phyloP scores from a whole-genome alignment of 2,329 filamentous ascomycete genomes.

The Pestalotiopsis sp. region DNA sequence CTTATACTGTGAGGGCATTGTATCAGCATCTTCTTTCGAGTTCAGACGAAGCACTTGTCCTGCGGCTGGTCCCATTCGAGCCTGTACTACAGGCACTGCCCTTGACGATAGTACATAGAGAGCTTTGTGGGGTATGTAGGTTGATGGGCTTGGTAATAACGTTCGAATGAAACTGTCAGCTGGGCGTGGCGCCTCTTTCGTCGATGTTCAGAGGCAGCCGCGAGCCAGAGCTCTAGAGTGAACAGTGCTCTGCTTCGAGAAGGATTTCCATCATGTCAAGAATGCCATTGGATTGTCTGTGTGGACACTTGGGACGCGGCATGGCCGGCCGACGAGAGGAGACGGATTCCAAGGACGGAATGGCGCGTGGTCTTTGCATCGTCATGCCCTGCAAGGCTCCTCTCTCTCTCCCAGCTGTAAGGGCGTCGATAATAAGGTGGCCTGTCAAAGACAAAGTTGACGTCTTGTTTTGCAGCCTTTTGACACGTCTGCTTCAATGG shows the following conservation, averaged over 20 bases:
- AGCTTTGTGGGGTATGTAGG: not conserved
- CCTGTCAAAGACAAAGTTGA: not conserved
- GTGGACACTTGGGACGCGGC: not conserved
- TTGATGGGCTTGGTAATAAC: not conserved
- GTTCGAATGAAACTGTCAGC: not conserved
- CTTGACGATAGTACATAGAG: not conserved
- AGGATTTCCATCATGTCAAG: not conserved
- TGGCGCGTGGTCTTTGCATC: not conserved
- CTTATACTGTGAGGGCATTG: not conserved
- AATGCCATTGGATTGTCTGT: not conserved
- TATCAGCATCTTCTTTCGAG: not conserved
- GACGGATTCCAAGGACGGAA: not conserved
- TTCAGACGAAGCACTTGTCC: not conserved
- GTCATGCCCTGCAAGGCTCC: not conserved
- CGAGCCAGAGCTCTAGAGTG: not conserved
- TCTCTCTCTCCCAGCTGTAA: not conserved
- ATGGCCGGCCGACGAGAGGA: constrained; percentile 1
- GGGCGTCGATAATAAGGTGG: not conserved
- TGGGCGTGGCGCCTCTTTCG: not conserved
- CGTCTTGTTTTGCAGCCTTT: not conserved
- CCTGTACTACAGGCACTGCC: not conserved
- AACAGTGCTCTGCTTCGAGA: constrained; percentile 1
- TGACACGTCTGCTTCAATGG: not conserved
- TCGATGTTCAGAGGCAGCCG: not conserved
- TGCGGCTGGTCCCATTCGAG: not conserved